Base-by-base conservation (phyloP, 441 rosid genomes). In the Bocquillonia castaneifolia region DNA sequence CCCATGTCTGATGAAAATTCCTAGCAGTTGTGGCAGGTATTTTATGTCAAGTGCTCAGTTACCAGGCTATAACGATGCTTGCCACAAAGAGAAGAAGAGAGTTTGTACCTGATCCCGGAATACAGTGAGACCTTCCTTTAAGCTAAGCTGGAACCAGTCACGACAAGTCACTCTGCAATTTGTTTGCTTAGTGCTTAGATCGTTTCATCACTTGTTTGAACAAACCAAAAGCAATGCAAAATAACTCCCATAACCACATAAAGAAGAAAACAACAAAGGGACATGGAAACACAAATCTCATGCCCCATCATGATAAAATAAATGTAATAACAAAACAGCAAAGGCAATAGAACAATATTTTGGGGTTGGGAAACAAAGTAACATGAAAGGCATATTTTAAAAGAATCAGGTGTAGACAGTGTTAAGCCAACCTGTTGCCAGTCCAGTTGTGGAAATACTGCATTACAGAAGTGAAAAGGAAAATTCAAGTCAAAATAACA, bases 371-470 rank as follows among this genome's bases (percentile, higher is more conserved):
- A 17, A 67, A 15, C 29, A 54, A 45, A 20, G 59, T 13, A 60
- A 22, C 5, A 55, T 18, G 13, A 55, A 14, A 62, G 48, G 69
- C 17, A 25, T n/a, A 34, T 50, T 42, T 51, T 10, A 7, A 48
- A 57, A 36, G 44, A 0, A 52, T 66, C 9, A 8, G 29, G 39
- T 26, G n/a, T n/a, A 23, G 29, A 59, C 40, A 44, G 3, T 23
- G 10, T 44, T 14, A 47, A 70, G 62, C 75, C 74, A 77, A 93
- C 99, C 99, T 93, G 87, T 91, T 89, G 74, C 99, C 99, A 57
- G 99, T 94, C 99, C 98, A 94, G 78, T 94, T 94, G 88, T 94
- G 98, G 82, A 94, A 94, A 78, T 92, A 94, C 99, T 94, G 88
- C 88, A 85, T 37, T 65, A 53, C 14, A 70, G 51, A 83, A 52